Base-by-base conservation (phyloP, 2,329 filamentous ascomycete species). In the Capronia americana region DNA sequence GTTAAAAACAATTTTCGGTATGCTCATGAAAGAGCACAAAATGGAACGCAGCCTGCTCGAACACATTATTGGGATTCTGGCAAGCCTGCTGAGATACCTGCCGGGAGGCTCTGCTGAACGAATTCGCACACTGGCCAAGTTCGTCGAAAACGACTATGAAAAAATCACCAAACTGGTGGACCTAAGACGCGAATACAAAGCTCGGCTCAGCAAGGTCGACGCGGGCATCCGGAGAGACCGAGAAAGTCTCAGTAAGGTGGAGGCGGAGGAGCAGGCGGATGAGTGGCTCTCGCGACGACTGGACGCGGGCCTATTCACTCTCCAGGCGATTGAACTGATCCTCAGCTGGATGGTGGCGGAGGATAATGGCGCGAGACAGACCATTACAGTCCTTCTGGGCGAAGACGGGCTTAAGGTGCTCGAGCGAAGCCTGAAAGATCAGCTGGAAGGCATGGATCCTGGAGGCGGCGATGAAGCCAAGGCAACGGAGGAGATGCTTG, bases 281-380 rank as follows among this genome's bases (percentile, higher is more conserved):
- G 91, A 92, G 72, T 93, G 89, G 85, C 84, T 96, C 26, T 88
- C 90, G 0, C 83, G 88, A 59, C 84, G 92, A 56, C 83, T 98
- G 17, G 93, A 97, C 70, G 92, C 92, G 0, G 95, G 95, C 0
- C 80, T 98, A 5, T 96, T 92, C 76, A 90, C 87, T 28, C 79
- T 97, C 63, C 92, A 97, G 77, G 90, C 87, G 2, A 86, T 95
- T 54, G 94, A 98, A 80, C 85, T 93, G 0, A 87, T 95, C 32
- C 79, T 99, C 32, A 92, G 93, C 12, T 99, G 95, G 95, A 83
- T 98, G 34, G 85, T 92, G 7, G 95, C 93, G 0, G 95, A 99
- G 79, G 95, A 99, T 74, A 84, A 83, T 38, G 92, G 92, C 0
- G 91, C 92, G 1, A 87, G 84, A 72, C 82, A 80, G 63, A 90